A percentile compares a stretch with the other conserved stretches of the same genome.
These are phyloP conservation scores for Cryptococcus sp. DNA, from an alignment of 1,284 basidiomycete genomes.

Conservation along the genomic window DNA sequence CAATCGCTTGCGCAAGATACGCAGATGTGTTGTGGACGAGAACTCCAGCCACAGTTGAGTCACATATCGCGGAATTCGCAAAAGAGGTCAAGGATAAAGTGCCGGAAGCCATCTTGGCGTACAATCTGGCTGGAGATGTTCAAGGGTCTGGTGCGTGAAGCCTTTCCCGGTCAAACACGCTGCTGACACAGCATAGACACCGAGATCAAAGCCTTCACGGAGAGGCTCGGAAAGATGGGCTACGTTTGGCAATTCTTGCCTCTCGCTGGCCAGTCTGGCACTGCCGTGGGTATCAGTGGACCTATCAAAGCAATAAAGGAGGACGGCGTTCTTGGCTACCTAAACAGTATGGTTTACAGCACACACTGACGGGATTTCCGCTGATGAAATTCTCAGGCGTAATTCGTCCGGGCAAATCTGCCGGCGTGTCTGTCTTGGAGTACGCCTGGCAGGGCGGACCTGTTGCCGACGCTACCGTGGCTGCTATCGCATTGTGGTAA, in stretches of 20 bases:
- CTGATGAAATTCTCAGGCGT: neutral
- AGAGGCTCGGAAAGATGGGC: conserved; percentile 53
- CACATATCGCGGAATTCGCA: conserved; percentile 45
- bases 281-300: conserved; percentile 42
- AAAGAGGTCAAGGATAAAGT: neutral
- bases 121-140: too few species aligned
- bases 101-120: too few species aligned
- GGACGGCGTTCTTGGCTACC: conserved; percentile 6
- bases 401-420: conserved; percentile 2
- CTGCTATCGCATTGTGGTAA: conserved; percentile 5
- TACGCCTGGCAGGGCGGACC: conserved; percentile 7
- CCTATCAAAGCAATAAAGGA: conserved; percentile 5
- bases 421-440: neutral
- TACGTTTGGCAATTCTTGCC: conserved; percentile 58
- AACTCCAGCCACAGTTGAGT: conserved; percentile 39
- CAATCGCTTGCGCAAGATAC: conserved; percentile 78
- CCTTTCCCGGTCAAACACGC: too few species aligned
- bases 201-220: conserved; percentile 52
- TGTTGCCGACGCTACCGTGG: conserved; percentile 5
- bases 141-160: neutral
- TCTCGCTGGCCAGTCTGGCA: conserved; percentile 55
- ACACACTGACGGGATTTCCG: too few species aligned
- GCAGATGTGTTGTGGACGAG: conserved; percentile 74
- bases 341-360: neutral
- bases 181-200: conserved; percentile 31